phyloP scores from a whole-genome alignment of 2,329 filamentous ascomycete genomes.

The Phaeosphaeriaceae sp. region DNA sequence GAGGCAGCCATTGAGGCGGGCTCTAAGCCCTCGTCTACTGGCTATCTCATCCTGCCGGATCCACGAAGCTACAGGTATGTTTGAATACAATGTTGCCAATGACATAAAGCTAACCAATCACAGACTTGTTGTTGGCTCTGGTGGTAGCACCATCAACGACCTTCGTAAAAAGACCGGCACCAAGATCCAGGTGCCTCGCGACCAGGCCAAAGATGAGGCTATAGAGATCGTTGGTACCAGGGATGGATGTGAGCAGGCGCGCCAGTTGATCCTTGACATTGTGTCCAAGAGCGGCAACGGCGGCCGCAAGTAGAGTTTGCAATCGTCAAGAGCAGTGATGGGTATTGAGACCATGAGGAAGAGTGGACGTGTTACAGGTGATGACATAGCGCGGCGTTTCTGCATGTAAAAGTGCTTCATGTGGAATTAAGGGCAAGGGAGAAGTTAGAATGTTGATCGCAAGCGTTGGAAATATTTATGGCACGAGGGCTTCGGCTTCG shows the following conservation, averaged over 20 bases:
- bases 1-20: constrained; percentile 75
- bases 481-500: no score
- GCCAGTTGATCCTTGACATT: constrained; percentile 84
- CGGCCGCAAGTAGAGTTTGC: constrained; percentile 23
- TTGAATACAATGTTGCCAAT: background rate
- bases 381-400: constrained; percentile 8
- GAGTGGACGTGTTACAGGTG: background rate
- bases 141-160: constrained; percentile 87
- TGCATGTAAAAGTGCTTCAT: background rate
- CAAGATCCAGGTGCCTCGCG: constrained; percentile 89
- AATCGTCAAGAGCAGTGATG: background rate
- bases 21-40: constrained; percentile 72
- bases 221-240: constrained; percentile 86
- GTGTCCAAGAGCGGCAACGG: constrained; percentile 56
- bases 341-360: no score
- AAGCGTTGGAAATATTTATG: background rate
- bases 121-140: constrained; percentile 83
- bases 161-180: constrained; percentile 93
- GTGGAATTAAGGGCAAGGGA: background rate
- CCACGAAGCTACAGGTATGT: constrained; percentile 74
- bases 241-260: constrained; percentile 84
- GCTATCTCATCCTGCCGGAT: constrained; percentile 89
- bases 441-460: background rate
- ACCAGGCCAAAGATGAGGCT: constrained; percentile 75
- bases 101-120: constrained; percentile 9